phyloP scores from a whole-genome alignment of 257 asterid species.

The Nicotiana noctiflora region DNA sequence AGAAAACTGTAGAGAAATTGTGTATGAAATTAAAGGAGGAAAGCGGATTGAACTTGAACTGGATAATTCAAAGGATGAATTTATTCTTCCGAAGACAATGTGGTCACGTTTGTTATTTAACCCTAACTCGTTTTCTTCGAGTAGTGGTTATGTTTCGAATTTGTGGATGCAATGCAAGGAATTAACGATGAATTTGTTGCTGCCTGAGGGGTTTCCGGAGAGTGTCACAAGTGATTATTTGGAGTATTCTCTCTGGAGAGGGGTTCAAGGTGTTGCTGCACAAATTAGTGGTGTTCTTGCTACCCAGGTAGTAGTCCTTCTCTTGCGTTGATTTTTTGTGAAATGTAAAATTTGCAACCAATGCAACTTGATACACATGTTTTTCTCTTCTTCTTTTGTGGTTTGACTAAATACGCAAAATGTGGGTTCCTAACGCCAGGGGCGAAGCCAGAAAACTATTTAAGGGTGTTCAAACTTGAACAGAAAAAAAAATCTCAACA shows the following conservation, averaged over 20 bases:
- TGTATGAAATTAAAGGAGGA: constrained; percentile 73
- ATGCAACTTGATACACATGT: too few species aligned
- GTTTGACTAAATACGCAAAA: too few species aligned
- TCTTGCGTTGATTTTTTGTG: not conserved
- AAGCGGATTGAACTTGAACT: constrained; percentile 57
- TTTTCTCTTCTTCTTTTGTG: too few species aligned
- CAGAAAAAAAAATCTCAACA: too few species aligned
- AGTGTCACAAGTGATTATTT: constrained; percentile 90
- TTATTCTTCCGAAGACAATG: constrained; percentile 34
- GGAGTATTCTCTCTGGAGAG: constrained; percentile 98
- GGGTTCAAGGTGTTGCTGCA: constrained; percentile 93
- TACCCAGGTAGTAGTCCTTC: constrained; percentile 54
- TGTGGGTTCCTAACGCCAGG: too few species aligned
- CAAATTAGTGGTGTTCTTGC: constrained; percentile 95
- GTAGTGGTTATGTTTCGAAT: constrained; percentile 22
- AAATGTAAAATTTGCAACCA: not conserved
- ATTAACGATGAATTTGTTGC: constrained; percentile 40
- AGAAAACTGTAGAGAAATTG: constrained; percentile 12
- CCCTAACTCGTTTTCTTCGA: constrained; percentile 8
- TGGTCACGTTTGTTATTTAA: constrained; percentile 38
- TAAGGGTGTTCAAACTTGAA: too few species aligned
- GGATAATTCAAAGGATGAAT: constrained; percentile 66
- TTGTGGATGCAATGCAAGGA: constrained; percentile 67
- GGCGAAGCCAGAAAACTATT: too few species aligned
- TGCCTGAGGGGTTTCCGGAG: constrained; percentile 88